Percentiles rank a stretch among this genome's conserved stretches.
These are phyloP conservation scores for Persicaria maculosa DNA, from an alignment of 148 eudicot species.

Conservation along the genomic window DNA sequence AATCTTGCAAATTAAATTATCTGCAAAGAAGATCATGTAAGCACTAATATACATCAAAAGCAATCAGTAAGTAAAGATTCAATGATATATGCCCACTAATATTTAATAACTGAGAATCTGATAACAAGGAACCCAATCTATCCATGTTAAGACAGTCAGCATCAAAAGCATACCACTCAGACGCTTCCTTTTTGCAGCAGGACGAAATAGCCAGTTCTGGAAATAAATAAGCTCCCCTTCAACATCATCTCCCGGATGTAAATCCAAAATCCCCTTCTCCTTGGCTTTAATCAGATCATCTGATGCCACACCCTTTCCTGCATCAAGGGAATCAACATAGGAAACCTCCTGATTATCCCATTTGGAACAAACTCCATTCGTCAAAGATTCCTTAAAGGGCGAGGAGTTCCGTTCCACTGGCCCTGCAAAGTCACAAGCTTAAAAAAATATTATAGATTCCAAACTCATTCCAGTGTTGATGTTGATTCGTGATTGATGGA, in stretches of 20 bases:
- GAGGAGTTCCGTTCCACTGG: conserved; percentile 26
- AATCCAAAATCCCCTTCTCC: conserved; percentile 35
- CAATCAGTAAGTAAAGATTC: neutral
- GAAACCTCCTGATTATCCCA: conserved; percentile 16
- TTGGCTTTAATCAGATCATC: conserved; percentile 38
- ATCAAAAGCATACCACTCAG: conserved; percentile 43
- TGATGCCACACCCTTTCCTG: conserved; percentile 22
- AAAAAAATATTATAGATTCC: conserved; percentile 17
- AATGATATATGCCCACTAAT: neutral
- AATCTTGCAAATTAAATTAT: conserved; percentile 63
- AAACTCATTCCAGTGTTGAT: conserved; percentile 13
- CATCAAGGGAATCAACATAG: conserved; percentile 24
- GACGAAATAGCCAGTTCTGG: conserved; percentile 53
- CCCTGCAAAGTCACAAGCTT: conserved; percentile 33
- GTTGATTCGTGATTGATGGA: neutral
- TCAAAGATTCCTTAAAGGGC: conserved; percentile 23
- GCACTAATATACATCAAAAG: neutral
- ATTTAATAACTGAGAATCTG: neutral
- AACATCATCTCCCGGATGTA: conserved; percentile 66
- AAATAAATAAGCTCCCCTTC: conserved; percentile 82
- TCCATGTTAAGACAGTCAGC: neutral
- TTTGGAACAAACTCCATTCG: conserved; percentile 27
- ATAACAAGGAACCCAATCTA: neutral
- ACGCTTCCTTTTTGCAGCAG: conserved; percentile 50
- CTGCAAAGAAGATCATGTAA: conserved; percentile 32